Evolutionary conservation across 257 asterid species (phyloP), one percentile per base, ranked within the genome.

Genomic region (Plantago major): DNA sequence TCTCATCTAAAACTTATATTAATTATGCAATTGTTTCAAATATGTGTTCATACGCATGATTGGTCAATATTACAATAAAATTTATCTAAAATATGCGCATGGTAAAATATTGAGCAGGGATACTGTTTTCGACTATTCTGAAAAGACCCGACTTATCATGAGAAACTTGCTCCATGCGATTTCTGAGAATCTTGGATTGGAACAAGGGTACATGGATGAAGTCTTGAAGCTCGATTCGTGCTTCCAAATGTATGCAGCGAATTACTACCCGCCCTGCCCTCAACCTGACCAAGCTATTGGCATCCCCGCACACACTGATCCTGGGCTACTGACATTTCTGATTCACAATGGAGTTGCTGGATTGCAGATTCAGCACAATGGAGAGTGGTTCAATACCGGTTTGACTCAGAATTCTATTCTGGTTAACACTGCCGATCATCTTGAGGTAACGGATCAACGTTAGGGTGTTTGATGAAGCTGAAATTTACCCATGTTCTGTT

Each of bases 221-320:
- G 53, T 53, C 3, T 49, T 76, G 46, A 43, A 68, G 9, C 76
- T 81, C 18, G 82, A 78, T 19, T 67, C 82, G 2, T 63, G 72
- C 8, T 72, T 75, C 44, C 87, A 81, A 19, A 42, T 78, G 0
- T 81, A 70, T 16, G 67, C 72, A 4, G 76, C 72, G 44, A 79
- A 79, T 55, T 67, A 55, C 49, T 81, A 81, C 14, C 87, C 87
- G 30, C 73, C 65, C 3, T 81, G 87, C 55, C 84, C 84, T 0
- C 61, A 81, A 54, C 87, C 87, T 3, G 84, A 81, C 49, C 82
- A 67, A 19, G 72, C 87, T 13, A 81, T 81, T 65, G 87, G 87
- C 8, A 28, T 81, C 62, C 84, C 84, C 9, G 55, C 87, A 0
- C 87, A 81, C 33, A 78, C 84, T 3, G 87, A 81, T 63, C 78